Evolutionary conservation across 805 yeast species (phyloP).

Genomic region (Pichia thaimueangensis): DNA sequence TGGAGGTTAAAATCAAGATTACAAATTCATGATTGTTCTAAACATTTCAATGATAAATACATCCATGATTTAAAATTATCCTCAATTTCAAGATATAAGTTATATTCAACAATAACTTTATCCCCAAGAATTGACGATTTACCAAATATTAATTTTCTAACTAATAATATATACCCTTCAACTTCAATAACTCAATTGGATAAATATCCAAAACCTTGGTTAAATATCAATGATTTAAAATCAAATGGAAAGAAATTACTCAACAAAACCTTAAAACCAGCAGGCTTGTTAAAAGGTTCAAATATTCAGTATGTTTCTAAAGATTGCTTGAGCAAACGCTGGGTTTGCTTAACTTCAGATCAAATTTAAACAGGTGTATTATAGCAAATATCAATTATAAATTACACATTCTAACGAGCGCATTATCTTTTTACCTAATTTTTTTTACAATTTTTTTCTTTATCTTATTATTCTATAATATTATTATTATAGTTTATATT

Average conservation of each 20-base stretch:
- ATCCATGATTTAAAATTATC: constrained; percentile 30
- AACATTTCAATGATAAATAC: constrained; percentile 1
- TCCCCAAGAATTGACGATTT: constrained; percentile 41
- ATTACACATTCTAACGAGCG: too few species aligned
- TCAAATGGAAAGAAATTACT: constrained; percentile 7
- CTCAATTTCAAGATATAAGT: constrained; percentile 37
- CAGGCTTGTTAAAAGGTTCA: constrained; percentile 9
- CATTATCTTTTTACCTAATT: too few species aligned
- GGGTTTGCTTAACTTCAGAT: constrained; percentile 7
- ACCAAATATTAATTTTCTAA: constrained; percentile 6
- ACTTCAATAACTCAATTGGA: constrained; percentile 6
- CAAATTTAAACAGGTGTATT: too few species aligned
- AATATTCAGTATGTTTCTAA: constrained; percentile 13
- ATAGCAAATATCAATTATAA: too few species aligned
- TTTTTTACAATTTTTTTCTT: too few species aligned
- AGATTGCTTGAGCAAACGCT: constrained; percentile 9
- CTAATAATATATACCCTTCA: constrained; percentile 1
- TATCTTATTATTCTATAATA: too few species aligned
- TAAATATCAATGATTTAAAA: constrained; percentile 10
- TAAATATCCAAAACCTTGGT: constrained; percentile 12
- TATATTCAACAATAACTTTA: constrained; percentile 47
- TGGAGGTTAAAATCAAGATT: constrained; percentile 5
- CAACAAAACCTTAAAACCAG: constrained; percentile 1
- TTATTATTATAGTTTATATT: too few species aligned
- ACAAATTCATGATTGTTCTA: background rate